A percentile compares a stretch with the other conserved stretches of the same genome.
Conservation (phyloP, 345 rosid species). For the Melaleuca alternifolia region DNA sequence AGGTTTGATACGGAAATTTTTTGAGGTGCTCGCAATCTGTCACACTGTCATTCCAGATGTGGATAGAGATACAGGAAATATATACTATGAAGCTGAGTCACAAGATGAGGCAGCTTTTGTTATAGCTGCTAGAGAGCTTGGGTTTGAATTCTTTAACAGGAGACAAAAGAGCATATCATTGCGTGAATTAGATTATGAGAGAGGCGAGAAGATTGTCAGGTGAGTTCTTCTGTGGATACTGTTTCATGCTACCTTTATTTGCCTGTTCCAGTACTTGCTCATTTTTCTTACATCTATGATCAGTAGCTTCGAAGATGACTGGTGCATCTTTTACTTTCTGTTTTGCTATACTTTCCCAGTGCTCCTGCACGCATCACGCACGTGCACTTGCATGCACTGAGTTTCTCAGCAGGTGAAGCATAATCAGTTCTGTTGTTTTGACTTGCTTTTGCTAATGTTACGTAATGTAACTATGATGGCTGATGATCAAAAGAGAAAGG, state of each 20-base stretch:
- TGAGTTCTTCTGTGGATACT: not conserved
- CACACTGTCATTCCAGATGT: constrained; percentile 72
- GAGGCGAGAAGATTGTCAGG: constrained; percentile 4
- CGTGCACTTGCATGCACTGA: not conserved
- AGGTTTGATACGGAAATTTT: constrained; percentile 40
- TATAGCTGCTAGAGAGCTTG: constrained; percentile 70
- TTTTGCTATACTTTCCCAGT: accelerated
- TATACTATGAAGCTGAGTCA: constrained; percentile 81
- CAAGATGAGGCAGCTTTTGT: constrained; percentile 89
- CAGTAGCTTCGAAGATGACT: accelerated
- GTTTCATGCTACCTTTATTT: not conserved
- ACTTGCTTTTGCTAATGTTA: not conserved
- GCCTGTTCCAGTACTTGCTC: accelerated
- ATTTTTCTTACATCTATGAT: not conserved
- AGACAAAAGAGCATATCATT: constrained; percentile 46
- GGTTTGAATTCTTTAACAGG: constrained; percentile 62
- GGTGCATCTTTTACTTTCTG: not conserved
- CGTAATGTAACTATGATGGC: not conserved
- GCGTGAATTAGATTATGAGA: constrained; percentile 40
- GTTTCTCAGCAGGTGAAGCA: not conserved
- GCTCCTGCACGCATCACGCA: accelerated
- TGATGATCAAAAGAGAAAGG: not conserved
- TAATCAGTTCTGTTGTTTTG: accelerated
- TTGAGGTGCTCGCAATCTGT: constrained; percentile 60
- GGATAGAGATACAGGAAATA: constrained; percentile 22